phyloP scores from a whole-genome alignment of 2,329 filamentous ascomycete species.

The Diaporthe eres region DNA sequence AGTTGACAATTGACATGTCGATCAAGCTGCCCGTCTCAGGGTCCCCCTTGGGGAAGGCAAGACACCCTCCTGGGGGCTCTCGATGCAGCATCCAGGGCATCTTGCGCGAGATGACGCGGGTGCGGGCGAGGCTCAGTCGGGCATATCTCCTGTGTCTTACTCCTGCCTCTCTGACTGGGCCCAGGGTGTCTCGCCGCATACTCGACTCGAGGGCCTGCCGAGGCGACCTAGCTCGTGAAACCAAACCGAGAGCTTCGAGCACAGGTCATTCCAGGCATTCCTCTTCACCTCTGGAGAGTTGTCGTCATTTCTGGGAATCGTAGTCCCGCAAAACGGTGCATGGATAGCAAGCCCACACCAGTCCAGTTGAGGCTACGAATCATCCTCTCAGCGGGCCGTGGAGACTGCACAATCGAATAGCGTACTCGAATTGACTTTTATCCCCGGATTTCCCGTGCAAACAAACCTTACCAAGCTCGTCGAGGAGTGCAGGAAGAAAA shows the following conservation, averaged over 20 bases:
- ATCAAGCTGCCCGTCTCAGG: conserved; percentile 22
- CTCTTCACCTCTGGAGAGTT: neutral
- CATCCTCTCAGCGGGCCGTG: neutral
- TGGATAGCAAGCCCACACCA: neutral
- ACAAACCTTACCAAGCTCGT: conserved; percentile 9
- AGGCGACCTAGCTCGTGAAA: conserved; percentile 19
- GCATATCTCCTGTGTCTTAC: conserved; percentile 36
- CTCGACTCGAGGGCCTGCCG: conserved; percentile 11
- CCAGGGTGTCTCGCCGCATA: conserved; percentile 33
- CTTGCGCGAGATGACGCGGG: conserved; percentile 19
- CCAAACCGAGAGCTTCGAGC: neutral
- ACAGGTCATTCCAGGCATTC: neutral
- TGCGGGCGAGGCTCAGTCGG: conserved; percentile 22
- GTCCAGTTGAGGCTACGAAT: neutral
- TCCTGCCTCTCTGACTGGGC: conserved; percentile 39
- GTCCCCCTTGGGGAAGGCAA: neutral
- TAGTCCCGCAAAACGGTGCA: neutral
- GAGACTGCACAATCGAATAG: neutral
- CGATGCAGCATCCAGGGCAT: neutral
- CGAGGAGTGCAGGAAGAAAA: conserved; percentile 13
- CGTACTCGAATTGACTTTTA: neutral
- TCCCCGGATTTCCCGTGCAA: neutral
- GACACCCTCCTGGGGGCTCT: neutral
- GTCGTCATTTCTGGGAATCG: neutral
- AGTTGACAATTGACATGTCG: conserved; percentile 28